Conservation (phyloP, 176 grass and related monocot species). For the Olyra latifolia region DNA sequence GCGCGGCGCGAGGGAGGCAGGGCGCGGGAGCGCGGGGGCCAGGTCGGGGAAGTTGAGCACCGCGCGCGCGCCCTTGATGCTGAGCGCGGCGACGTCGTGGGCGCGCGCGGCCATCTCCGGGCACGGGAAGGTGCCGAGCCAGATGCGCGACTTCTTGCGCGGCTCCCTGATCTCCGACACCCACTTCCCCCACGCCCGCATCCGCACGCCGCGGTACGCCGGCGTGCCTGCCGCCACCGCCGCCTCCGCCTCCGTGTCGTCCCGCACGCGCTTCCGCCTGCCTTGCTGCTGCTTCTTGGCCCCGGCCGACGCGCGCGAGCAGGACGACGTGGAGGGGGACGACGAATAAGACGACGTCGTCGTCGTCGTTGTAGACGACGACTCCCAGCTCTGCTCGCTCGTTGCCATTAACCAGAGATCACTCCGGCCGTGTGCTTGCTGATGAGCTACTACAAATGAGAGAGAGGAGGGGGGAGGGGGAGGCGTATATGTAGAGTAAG, state of each 20-base stretch:
- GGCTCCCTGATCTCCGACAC: conserved; percentile 98
- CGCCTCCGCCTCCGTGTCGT: not conserved
- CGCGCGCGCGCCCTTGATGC: conserved; percentile 75
- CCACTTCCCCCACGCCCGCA: conserved; percentile 93
- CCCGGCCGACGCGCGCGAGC: not conserved
- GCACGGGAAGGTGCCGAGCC: conserved; percentile 82
- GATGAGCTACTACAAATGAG: not conserved
- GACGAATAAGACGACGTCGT: conserved; percentile 13
- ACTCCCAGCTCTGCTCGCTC: conserved; percentile 40
- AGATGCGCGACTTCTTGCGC: conserved; percentile 97
- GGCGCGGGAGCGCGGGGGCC: conserved; percentile 49
- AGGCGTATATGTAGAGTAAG: not conserved
- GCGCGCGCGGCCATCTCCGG: conserved; percentile 95
- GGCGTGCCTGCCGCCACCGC: not conserved
- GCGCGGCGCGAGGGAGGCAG: conserved; percentile 51
- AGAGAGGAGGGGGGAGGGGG: not conserved
- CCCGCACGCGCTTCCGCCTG: conserved; percentile 24
- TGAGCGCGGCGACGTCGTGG: conserved; percentile 79
- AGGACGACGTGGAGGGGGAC: conserved; percentile 32
- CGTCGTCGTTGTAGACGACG: conserved; percentile 10
- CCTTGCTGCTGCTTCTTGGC: not conserved
- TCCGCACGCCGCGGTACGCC: conserved; percentile 76
- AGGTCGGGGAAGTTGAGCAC: conserved; percentile 94
- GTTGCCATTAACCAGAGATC: not conserved
- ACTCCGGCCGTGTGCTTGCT: not conserved